A percentile compares a stretch with the other conserved stretches of the same genome.
phyloP scores from a whole-genome alignment of 1,139 yeast species.

The Taphrina communis region DNA sequence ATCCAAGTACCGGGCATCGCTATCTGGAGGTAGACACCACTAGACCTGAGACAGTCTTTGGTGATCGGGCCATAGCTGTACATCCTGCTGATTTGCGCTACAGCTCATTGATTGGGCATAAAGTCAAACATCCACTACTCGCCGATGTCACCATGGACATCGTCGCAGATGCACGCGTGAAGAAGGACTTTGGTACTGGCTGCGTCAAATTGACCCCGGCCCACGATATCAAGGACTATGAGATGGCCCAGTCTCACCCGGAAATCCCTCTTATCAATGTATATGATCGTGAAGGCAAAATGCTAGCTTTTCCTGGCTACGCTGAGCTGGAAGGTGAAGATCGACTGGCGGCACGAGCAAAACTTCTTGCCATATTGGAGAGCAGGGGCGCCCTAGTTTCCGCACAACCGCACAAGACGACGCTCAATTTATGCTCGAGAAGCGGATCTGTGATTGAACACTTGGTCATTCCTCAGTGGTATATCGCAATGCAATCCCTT shows the following conservation, averaged over 20 bases:
- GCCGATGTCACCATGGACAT: conserved; percentile 29
- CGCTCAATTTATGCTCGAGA: conserved; percentile 42
- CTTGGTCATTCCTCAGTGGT: conserved; percentile 43
- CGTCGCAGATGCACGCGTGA: conserved; percentile 41
- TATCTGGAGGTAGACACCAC: conserved; percentile 41
- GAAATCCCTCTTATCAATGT: conserved; percentile 15
- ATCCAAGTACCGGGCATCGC: background rate
- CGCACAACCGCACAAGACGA: conserved; percentile 17
- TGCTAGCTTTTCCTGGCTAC: conserved; percentile 21
- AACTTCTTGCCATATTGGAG: conserved; percentile 18
- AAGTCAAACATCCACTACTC: conserved; percentile 40
- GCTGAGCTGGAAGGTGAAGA: conserved; percentile 39
- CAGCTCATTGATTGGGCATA: conserved; percentile 25
- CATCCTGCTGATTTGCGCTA: conserved; percentile 38
- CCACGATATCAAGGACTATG: conserved; percentile 43
- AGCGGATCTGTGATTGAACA: conserved; percentile 43
- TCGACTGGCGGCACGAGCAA: conserved; percentile 35
- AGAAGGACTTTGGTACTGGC: conserved; percentile 43
- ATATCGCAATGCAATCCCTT: conserved; percentile 39
- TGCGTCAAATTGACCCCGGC: conserved; percentile 44
- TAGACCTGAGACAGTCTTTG: conserved; percentile 43
- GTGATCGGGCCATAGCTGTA: conserved; percentile 43
- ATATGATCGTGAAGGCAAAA: conserved; percentile 37
- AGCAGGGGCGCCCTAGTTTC: conserved; percentile 15
- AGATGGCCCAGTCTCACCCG: conserved; percentile 36